Base-by-base conservation (phyloP, 148 eudicot species). In the Rhododendron vialii region DNA sequence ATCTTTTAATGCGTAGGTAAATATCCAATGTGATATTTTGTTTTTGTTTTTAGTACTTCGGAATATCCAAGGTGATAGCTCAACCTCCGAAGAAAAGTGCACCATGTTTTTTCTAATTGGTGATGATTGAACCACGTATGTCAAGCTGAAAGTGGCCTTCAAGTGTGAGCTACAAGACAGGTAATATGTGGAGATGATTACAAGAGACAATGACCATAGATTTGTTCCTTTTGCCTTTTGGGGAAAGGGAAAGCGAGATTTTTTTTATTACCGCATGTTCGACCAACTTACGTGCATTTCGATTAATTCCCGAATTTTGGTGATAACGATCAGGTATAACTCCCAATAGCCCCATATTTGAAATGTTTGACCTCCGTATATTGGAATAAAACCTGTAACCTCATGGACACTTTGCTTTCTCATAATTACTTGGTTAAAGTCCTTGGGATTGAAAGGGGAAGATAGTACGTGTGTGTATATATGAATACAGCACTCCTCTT, bases 281-380 rank as follows among this genome's bases (percentile, higher is more conserved):
- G 12, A 1, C 1, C 0, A 47, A 0, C 0, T 47, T 47, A 0
- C 0, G 0, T 2, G 0, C 12, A 47, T 7, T 0, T 47, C 12
- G 50, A 9, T 47, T 9, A 47, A 47, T 41, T 41, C 0, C 1
- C 7, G 7, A 1, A 0, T 41, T 41, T 41, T 41, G 7, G 6
- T 41, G 7, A 7, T 41, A 41, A 41, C 45, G 45, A 5, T 1
- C 0, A 41, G 45, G 1, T 0, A 41, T 6, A 41, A 0, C 8
- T 1, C 1, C 7, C 3, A 47, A 0, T 47, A 11, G 0, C 50
- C 11, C 2, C 12, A 47, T 0, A 0, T 47, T 47, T 9, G 0
- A 1, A 47, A 47, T 47, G 0, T 41, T 41, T 9, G 2, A 0
- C 3, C 12, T 9, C 0, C 12, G 0, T 47, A 41, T 0, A 41